phyloP scores from a whole-genome alignment of 805 yeast genomes.

The Schizosaccharomyces osmophilus region DNA sequence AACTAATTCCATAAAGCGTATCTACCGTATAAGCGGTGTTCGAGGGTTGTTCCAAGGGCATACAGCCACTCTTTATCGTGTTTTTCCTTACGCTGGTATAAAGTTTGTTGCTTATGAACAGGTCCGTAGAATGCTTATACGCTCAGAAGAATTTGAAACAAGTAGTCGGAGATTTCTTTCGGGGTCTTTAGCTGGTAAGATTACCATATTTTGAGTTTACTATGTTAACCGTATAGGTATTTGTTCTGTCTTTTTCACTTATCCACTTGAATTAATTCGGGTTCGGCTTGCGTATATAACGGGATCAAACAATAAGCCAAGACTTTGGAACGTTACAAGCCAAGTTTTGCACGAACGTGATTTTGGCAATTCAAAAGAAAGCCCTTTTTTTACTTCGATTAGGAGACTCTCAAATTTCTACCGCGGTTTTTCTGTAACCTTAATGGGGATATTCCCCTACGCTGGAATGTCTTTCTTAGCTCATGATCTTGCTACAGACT shows the following conservation, averaged over 20 bases:
- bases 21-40: conserved; percentile 44
- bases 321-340: background rate
- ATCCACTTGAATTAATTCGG: conserved; percentile 74
- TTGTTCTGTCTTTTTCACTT: conserved; percentile 63
- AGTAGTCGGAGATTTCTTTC: conserved; percentile 57
- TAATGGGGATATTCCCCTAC: conserved; percentile 87
- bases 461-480: conserved; percentile 94
- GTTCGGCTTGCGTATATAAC: conserved; percentile 86
- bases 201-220: background rate
- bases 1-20: conserved; percentile 41
- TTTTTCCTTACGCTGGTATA: conserved; percentile 91
- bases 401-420: conserved; percentile 42
- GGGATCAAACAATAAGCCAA: conserved; percentile 8
- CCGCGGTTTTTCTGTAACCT: conserved; percentile 83
- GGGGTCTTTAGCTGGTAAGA: conserved; percentile 62
- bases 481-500: conserved; percentile 77
- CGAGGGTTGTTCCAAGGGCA: conserved; percentile 83
- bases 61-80: conserved; percentile 70
- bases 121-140: conserved; percentile 54
- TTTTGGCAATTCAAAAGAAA: background rate
- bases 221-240: conserved; percentile 15
- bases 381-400: conserved; percentile 3
- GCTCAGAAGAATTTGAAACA: conserved; percentile 50
- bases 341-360: background rate
- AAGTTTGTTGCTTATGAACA: conserved; percentile 94